phyloP scores from a whole-genome alignment of 208 protist genomes.

The Leishmania gerbilli region DNA sequence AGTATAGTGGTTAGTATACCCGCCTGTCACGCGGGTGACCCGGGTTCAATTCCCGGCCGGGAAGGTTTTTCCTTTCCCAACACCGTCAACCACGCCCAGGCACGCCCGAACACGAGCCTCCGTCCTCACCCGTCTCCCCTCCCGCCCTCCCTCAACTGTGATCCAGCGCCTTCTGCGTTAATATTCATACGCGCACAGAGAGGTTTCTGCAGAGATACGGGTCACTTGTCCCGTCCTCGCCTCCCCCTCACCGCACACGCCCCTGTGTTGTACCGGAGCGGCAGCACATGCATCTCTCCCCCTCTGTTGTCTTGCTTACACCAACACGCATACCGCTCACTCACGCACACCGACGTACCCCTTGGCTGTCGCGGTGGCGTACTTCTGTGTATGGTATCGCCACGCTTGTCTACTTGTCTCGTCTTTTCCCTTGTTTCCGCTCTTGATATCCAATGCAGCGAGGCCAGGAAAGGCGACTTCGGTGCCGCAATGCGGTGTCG shows the following conservation, averaged over 20 bases:
- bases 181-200: not conserved
- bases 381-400: not conserved
- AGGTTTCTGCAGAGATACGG: not conserved
- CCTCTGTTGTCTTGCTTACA: not conserved
- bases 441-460: not conserved
- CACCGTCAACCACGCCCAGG: not conserved
- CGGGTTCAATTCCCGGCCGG: conserved; percentile 24
- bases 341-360: not conserved
- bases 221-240: not conserved
- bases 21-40: conserved; percentile 24
- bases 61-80: conserved; percentile 1
- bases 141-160: not conserved
- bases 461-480: not conserved
- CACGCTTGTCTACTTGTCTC: not conserved
- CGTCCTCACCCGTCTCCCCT: not conserved
- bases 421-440: not conserved
- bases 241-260: not conserved
- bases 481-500: not conserved
- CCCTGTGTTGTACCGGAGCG: not conserved
- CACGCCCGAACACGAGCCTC: not conserved
- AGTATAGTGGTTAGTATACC: conserved; percentile 27
- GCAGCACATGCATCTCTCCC: not conserved
- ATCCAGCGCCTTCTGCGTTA: not conserved
- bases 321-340: not conserved
- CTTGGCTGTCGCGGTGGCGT: not conserved